Conservation (phyloP, 2,329 filamentous ascomycete species). For the Ciborinia camelliae region DNA sequence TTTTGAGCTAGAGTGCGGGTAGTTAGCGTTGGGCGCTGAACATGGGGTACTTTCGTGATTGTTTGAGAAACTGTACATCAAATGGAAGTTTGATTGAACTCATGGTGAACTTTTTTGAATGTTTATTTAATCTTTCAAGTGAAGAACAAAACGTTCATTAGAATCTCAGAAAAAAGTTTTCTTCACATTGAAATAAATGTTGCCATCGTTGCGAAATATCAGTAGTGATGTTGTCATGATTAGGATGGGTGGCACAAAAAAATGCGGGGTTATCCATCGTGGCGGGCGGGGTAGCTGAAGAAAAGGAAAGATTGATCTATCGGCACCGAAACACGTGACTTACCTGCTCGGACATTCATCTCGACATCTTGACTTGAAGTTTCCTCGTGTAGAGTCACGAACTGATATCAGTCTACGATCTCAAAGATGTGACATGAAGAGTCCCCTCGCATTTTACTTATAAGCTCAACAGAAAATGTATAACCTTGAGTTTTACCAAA, state of each 20-base stretch:
- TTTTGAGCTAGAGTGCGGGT: slow-evolving; percentile 45
- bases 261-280: not conserved
- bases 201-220: not conserved
- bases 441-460: no score
- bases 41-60: not conserved
- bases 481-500: no score
- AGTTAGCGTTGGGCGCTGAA: slow-evolving; percentile 10
- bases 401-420: not conserved
- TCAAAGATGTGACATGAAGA: not conserved
- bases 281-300: not conserved
- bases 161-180: not conserved
- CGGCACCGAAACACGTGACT: not conserved
- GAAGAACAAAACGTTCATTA: not conserved
- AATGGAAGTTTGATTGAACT: slow-evolving; percentile 28
- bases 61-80: slow-evolving; percentile 20
- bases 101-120: not conserved
- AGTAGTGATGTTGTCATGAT: not conserved
- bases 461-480: no score
- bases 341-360: not conserved
- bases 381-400: not conserved
- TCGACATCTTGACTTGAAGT: not conserved
- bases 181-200: not conserved
- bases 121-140: not conserved
- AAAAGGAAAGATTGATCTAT: not conserved
- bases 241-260: not conserved